Percentiles rank a stretch among this genome's conserved stretches.
Conservation (phyloP, 768 basidiomycete genomes). For the Plicaturopsis crispa region DNA sequence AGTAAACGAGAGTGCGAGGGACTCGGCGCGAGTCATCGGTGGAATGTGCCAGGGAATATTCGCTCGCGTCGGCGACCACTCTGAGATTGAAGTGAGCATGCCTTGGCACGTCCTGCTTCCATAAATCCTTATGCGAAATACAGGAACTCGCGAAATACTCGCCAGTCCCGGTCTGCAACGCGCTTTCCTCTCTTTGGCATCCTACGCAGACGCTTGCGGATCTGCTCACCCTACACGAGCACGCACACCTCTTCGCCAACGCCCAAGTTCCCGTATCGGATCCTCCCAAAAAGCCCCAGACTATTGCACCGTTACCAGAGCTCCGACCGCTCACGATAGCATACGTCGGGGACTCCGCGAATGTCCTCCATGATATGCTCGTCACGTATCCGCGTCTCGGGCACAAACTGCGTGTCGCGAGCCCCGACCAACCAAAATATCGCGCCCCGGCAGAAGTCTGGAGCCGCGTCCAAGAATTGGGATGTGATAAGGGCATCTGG, state of each 20-base stretch:
- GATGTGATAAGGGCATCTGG: conserved; percentile 62
- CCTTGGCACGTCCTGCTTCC: conserved; percentile 1
- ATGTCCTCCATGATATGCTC: conserved; percentile 96
- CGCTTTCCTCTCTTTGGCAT: conserved; percentile 93
- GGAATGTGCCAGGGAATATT: conserved; percentile 97
- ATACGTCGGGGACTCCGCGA: conserved; percentile 92
- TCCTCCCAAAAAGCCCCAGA: conserved; percentile 14
- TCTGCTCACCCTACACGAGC: conserved; percentile 82
- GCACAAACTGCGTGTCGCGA: conserved; percentile 78
- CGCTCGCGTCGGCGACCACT: conserved; percentile 89
- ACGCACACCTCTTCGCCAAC: conserved; percentile 44
- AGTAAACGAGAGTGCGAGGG: conserved; percentile 83
- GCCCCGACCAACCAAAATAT: conserved; percentile 69
- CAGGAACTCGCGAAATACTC: conserved; percentile 90
- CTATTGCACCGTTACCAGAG: conserved; percentile 27
- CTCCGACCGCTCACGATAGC: conserved; percentile 82
- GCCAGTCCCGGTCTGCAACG: conserved; percentile 91
- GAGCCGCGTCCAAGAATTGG: conserved; percentile 71
- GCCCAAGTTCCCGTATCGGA: conserved; percentile 8
- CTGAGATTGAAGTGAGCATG: conserved; percentile 77
- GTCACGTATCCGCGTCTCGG: conserved; percentile 91
- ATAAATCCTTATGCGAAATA: background rate
- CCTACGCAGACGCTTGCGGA: conserved; percentile 95
- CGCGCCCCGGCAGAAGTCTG: conserved; percentile 69
- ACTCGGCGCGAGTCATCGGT: conserved; percentile 82